phyloP scores from a whole-genome alignment of 108 stramenopile genomes.

The Cyclotella choctawhatcheeana region DNA sequence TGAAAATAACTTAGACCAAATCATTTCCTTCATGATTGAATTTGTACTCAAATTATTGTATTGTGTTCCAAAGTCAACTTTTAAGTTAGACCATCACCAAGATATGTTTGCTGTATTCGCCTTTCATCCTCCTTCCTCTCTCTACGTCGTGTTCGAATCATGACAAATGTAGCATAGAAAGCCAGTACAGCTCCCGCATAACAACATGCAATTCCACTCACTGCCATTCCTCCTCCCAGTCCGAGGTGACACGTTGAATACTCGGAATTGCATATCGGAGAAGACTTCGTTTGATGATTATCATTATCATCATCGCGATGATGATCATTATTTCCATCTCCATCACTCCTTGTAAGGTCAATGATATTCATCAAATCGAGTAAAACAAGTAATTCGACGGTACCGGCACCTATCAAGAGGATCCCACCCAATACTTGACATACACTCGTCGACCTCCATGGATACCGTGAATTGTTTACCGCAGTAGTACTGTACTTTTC shows the following conservation, averaged over 20 bases:
- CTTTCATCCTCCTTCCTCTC: neutral
- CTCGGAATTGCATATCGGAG: slow-evolving; percentile 1
- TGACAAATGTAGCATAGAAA: neutral
- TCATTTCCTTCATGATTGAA: too few relatives aligned
- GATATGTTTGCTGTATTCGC: neutral
- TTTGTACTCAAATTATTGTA: too few relatives aligned
- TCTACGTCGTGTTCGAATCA: neutral
- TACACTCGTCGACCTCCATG: slow-evolving; percentile 13
- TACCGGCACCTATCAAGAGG: slow-evolving; percentile 10
- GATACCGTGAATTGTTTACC: slow-evolving; percentile 4
- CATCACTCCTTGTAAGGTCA: neutral
- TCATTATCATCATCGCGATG: too few relatives aligned
- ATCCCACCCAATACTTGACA: slow-evolving; percentile 12
- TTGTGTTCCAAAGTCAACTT: too few relatives aligned
- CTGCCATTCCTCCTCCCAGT: neutral
- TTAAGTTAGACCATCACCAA: too few relatives aligned
- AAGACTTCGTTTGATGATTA: slow-evolving; percentile 21
- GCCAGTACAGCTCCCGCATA: slow-evolving; percentile 2
- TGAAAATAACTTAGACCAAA: too few relatives aligned
- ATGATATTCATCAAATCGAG: slow-evolving; percentile 20
- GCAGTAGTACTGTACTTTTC: slow-evolving; percentile 1
- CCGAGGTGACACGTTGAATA: slow-evolving; percentile 5
- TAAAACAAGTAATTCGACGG: slow-evolving; percentile 11
- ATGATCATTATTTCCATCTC: slow-evolving; percentile 21
- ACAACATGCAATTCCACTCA: neutral